Conservation (phyloP, 73 alveolate genomes). For the Tetrahymena elliotti region DNA sequence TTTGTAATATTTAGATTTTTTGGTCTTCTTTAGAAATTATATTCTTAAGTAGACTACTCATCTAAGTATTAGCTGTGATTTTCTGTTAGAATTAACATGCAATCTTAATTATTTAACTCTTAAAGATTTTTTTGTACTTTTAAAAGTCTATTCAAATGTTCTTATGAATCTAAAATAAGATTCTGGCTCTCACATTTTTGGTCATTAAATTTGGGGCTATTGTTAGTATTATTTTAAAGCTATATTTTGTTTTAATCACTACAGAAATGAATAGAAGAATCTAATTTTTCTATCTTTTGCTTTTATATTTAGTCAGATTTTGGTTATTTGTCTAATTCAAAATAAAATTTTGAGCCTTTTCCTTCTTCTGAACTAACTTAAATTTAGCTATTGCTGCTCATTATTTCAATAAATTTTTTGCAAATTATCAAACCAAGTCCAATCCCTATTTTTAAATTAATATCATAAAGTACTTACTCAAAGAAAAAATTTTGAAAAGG, state of each 20-base stretch:
- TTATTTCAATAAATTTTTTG: neutral
- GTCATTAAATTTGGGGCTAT: neutral
- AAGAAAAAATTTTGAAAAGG: no score
- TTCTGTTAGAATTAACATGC: neutral
- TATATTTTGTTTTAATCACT: neutral
- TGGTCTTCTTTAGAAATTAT: neutral
- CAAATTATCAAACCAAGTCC: neutral
- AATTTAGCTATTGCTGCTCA: neutral
- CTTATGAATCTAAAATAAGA: neutral
- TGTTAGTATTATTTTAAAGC: neutral
- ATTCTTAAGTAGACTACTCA: neutral
- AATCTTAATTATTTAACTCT: neutral
- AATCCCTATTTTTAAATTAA: neutral
- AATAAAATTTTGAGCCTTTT: neutral
- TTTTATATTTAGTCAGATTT: neutral
- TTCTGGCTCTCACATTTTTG: neutral
- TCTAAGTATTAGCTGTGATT: neutral
- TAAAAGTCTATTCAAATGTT: neutral
- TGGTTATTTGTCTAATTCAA: neutral
- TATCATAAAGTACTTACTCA: no score
- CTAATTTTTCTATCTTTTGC: neutral
- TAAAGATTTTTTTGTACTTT: no score
- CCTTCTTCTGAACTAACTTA: neutral
- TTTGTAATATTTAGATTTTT: neutral
- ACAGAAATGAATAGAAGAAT: neutral